These are phyloP conservation scores for Aechmea fasciata DNA, from an alignment of 176 grass and related monocot species.

Conservation along the genomic window DNA sequence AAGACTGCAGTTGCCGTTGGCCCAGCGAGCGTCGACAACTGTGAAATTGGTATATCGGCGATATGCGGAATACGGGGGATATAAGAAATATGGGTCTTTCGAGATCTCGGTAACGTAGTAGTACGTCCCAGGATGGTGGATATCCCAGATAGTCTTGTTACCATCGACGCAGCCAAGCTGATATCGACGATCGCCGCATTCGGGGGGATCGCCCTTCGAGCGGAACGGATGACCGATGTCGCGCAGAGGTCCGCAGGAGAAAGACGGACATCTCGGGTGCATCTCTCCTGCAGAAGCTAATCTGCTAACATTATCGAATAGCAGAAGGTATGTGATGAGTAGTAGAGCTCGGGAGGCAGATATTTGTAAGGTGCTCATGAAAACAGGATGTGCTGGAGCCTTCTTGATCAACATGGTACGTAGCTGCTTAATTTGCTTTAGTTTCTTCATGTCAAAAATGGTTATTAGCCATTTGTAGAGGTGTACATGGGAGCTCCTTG, in stretches of 20 bases:
- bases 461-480: too few relatives aligned
- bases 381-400: too few relatives aligned
- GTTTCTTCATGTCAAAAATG: too few relatives aligned
- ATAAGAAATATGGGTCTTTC: too few relatives aligned
- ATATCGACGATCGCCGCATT: background rate
- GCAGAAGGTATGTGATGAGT: background rate
- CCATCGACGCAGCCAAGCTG: background rate
- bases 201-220: background rate
- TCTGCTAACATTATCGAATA: background rate
- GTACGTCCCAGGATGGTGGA: background rate
- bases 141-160: background rate
- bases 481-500: too few relatives aligned
- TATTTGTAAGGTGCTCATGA: background rate
- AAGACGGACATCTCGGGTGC: background rate
- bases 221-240: background rate
- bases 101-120: background rate
- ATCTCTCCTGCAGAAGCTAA: background rate
- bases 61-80: background rate
- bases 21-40: background rate
- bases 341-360: background rate
- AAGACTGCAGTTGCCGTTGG: background rate
- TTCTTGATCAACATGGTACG: background rate
- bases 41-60: background rate
- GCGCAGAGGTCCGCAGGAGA: background rate
- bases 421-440: too few relatives aligned